Conservation (phyloP, 768 basidiomycete genomes). For the Cyathus striatus region DNA sequence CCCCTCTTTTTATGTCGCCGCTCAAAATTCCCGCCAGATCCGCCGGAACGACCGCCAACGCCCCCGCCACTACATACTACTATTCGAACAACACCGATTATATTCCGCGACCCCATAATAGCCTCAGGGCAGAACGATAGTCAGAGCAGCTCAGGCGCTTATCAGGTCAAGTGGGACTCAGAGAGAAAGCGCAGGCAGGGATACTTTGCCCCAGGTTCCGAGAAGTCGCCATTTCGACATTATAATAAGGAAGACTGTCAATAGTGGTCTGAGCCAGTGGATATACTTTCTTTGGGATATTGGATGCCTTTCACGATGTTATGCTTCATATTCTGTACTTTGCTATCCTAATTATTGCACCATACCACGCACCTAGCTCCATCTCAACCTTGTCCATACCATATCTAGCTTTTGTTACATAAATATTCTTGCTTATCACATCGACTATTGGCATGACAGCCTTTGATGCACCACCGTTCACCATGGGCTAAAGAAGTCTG, state of each 20-base stretch:
- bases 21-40: neutral
- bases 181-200: conserved; percentile 26
- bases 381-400: no score
- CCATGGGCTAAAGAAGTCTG: no score
- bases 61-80: neutral
- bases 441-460: no score
- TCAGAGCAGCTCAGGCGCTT: neutral
- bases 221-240: conserved; percentile 25
- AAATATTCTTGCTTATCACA: no score
- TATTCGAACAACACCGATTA: conserved; percentile 2
- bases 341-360: no score
- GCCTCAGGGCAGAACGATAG: conserved; percentile 3
- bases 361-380: no score
- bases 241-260: conserved; percentile 23
- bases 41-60: neutral
- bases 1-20: neutral
- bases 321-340: no score
- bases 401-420: no score
- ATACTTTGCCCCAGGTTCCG: conserved; percentile 21
- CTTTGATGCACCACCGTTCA: no score
- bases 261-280: no score
- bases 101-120: conserved; percentile 9
- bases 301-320: no score
- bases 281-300: no score
- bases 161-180: conserved; percentile 25